Base-by-base conservation (phyloP, 2,329 filamentous ascomycete genomes). In the Fusarium cicatricum region DNA sequence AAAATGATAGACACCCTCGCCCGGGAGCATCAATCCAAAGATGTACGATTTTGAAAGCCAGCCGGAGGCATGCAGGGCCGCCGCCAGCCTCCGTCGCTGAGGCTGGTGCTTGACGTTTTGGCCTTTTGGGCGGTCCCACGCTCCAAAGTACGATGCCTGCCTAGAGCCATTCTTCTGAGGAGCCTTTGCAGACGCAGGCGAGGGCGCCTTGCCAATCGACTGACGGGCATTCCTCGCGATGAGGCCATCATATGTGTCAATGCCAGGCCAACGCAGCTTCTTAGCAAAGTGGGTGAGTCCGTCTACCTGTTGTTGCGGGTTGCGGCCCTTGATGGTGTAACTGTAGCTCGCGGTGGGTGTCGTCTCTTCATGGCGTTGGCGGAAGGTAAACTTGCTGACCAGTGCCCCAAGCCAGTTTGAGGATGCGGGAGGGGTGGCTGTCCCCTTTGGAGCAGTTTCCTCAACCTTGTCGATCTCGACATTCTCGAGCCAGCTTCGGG, bases 1-100 rank as follows among this genome's bases (percentile, higher is more conserved):
- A 54, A 88, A 82, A 67, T 89, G 86, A 44, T 82, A 80, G 23
- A 89, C 66, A 2, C 80, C 79, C 60, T 90, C 87, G 3, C 87
- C 87, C 0, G 87, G 87, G 9, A 90, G 75, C 66, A 89, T 80
- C 38, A 90, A 70, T 0, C 87, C 86, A 29, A 85, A 89, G 8
- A 89, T 75, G 63, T 88, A 90, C 19, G 85, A 88, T 69, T 86
- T 86, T 5, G 86, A 88, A 15, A 90, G 77, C 87, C 87, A 90
- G 2, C 87, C 87, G 0, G 82, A 80, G 3, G 81, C 75, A 56
- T 86, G 82, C 17, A 88, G 74, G 2, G 82, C 82, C 2, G 85
- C 83, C 14, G 84, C 81, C 43, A 87, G 76, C 60, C 80, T 85
- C 40, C 80, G 78, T 31, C 82, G 78, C 52, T 82, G 78, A 2